These are phyloP conservation scores for Brachypodium distachyon DNA, from an alignment of 202 grass and related monocot genomes.

Conservation along the genomic window DNA sequence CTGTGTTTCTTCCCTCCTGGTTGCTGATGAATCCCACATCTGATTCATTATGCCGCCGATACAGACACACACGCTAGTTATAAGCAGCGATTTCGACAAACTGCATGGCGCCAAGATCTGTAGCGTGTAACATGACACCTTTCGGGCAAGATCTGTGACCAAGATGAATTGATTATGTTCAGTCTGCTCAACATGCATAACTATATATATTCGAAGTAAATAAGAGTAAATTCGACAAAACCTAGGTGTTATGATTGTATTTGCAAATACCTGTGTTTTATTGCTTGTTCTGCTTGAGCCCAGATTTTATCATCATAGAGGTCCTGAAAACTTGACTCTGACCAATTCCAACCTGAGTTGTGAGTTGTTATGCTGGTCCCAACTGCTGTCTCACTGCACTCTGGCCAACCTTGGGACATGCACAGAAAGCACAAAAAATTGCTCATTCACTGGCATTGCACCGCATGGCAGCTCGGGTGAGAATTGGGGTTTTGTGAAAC, in stretches of 20 bases:
- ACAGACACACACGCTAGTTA: background rate
- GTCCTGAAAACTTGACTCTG: background rate
- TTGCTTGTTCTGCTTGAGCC: background rate
- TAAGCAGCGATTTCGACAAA: background rate
- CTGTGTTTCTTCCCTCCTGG: background rate
- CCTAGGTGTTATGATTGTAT: background rate
- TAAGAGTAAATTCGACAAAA: background rate
- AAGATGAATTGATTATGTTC: background rate
- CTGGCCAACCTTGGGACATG: background rate
- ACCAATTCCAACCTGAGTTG: background rate
- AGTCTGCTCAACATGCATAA: background rate
- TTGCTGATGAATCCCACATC: background rate
- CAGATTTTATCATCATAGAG: background rate
- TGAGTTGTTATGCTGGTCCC: background rate
- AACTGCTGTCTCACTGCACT: background rate
- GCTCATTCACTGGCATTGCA: background rate
- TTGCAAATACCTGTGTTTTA: background rate
- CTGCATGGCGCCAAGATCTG: background rate
- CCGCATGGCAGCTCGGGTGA: background rate
- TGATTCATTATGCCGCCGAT: background rate
- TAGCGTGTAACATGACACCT: background rate
- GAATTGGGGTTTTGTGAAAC: background rate
- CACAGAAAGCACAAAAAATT: background rate
- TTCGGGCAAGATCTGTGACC: background rate
- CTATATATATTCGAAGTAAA: background rate